A percentile compares a stretch with the other conserved stretches of the same genome.
Conservation (phyloP, 371 early-diverging fungal genomes). For the Fennellomyces sp. region DNA sequence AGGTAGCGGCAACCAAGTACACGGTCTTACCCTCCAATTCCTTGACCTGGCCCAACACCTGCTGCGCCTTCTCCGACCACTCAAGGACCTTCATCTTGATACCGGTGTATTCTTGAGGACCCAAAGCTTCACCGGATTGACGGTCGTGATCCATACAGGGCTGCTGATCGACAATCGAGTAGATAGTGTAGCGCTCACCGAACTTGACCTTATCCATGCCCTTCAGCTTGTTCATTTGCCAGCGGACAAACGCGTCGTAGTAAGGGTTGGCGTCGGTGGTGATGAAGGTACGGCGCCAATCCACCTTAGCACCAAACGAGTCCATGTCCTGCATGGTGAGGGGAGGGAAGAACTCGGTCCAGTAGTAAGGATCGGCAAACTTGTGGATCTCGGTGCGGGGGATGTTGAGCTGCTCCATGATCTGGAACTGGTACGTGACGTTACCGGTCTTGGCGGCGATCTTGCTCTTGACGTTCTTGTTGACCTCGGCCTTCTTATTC, state of each 20-base stretch:
- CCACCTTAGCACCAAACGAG: constrained; percentile 91
- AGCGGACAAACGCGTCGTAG: constrained; percentile 99
- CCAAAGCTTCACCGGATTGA: constrained; percentile 96
- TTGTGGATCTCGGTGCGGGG: constrained; percentile 87
- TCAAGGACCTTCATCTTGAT: constrained; percentile 87
- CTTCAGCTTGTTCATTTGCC: constrained; percentile 98
- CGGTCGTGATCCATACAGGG: constrained; percentile 99
- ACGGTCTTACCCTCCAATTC: constrained; percentile 76
- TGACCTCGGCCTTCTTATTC: constrained; percentile 48
- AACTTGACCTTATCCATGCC: constrained; percentile 89
- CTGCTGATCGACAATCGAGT: constrained; percentile 96
- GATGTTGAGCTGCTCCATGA: constrained; percentile 95
- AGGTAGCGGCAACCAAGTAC: constrained; percentile 95
- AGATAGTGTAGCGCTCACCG: constrained; percentile 99
- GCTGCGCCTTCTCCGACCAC: constrained; percentile 62
- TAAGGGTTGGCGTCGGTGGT: constrained; percentile 99
- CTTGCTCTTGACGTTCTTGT: constrained; percentile 84
- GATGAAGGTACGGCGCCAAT: constrained; percentile 99
- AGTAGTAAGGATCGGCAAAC: constrained; percentile 96
- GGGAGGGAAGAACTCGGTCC: constrained; percentile 98
- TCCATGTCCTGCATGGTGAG: constrained; percentile 84
- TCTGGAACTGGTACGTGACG: constrained; percentile 93
- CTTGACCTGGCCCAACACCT: constrained; percentile 50
- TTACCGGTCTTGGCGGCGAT: constrained; percentile 87
- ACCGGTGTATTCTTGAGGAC: constrained; percentile 96